These are phyloP conservation scores for Mucor velutinosus DNA, from an alignment of 371 early-diverging fungal species.

Conservation along the genomic window DNA sequence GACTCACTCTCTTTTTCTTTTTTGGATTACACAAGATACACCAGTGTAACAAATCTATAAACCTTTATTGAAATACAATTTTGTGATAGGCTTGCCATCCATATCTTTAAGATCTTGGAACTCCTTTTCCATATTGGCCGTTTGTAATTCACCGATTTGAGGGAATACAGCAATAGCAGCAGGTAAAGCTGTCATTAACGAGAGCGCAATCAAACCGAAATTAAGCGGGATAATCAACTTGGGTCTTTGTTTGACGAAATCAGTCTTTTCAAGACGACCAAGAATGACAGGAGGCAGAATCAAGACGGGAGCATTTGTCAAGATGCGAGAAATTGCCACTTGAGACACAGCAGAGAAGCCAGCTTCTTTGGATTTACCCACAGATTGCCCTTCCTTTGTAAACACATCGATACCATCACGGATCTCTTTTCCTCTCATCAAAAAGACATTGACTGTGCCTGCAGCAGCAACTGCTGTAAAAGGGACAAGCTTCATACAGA, in stretches of 20 bases:
- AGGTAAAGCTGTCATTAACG: constrained; percentile 76
- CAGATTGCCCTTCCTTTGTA: constrained; percentile 58
- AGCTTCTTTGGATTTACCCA: constrained; percentile 74
- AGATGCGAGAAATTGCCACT: constrained; percentile 77
- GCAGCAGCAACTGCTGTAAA: constrained; percentile 84
- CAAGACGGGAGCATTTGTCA: constrained; percentile 73
- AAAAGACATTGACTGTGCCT: constrained; percentile 81
- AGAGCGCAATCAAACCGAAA: constrained; percentile 67
- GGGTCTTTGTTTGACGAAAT: constrained; percentile 59
- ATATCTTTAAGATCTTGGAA: constrained; percentile 54
- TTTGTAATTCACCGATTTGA: constrained; percentile 58
- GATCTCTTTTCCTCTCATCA: constrained; percentile 87
- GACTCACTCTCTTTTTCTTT: neutral
- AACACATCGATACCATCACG: constrained; percentile 76
- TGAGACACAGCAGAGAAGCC: constrained; percentile 72
- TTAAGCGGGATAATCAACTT: constrained; percentile 61
- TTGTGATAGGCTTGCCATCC: constrained; percentile 58
- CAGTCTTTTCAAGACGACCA: constrained; percentile 61
- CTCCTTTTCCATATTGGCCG: constrained; percentile 47
- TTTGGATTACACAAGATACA: neutral
- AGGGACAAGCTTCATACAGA: constrained; percentile 69
- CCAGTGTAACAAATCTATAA: constrained; percentile 38
- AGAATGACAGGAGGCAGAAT: constrained; percentile 74
- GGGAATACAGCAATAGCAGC: constrained; percentile 83
- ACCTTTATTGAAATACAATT: constrained; percentile 75